Conservation (phyloP, 2,329 filamentous ascomycete species). For the Cladosporium velox region DNA sequence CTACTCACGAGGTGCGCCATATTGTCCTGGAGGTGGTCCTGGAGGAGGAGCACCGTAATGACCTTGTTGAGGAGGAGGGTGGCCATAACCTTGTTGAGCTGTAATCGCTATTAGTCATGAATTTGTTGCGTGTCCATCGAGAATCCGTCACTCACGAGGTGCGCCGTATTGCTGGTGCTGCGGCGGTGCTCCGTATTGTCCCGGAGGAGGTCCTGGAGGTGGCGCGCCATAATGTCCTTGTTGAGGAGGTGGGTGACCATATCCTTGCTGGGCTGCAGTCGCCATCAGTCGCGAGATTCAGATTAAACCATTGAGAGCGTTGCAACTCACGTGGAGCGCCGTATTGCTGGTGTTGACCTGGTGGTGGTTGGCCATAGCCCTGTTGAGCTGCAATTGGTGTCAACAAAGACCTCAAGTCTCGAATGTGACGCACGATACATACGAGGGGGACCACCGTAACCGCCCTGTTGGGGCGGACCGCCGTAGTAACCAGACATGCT, state of each 20-base stretch:
- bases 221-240: slow-evolving; percentile 1
- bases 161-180: neutral
- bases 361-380: slow-evolving; percentile 21
- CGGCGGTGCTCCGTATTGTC: slow-evolving; percentile 14
- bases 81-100: slow-evolving; percentile 28
- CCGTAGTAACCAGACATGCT: slow-evolving; percentile 26
- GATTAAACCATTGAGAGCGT: neutral
- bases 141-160: neutral
- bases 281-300: neutral
- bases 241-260: neutral
- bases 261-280: neutral
- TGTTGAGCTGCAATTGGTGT: slow-evolving; percentile 18
- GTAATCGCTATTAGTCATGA: neutral
- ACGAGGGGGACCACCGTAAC: slow-evolving; percentile 24
- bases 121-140: neutral
- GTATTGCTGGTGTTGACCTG: neutral
- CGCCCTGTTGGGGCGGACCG: slow-evolving; percentile 20
- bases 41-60: slow-evolving; percentile 17
- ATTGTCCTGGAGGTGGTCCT: slow-evolving; percentile 26
- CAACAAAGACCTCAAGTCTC: neutral
- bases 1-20: neutral
- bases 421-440: slow-evolving; percentile 12
- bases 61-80: neutral
- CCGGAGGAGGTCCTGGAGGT: slow-evolving; percentile 25
- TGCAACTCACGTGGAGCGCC: neutral